Base-by-base conservation (phyloP, 768 basidiomycete species). In the Dioszegia hungarica region DNA sequence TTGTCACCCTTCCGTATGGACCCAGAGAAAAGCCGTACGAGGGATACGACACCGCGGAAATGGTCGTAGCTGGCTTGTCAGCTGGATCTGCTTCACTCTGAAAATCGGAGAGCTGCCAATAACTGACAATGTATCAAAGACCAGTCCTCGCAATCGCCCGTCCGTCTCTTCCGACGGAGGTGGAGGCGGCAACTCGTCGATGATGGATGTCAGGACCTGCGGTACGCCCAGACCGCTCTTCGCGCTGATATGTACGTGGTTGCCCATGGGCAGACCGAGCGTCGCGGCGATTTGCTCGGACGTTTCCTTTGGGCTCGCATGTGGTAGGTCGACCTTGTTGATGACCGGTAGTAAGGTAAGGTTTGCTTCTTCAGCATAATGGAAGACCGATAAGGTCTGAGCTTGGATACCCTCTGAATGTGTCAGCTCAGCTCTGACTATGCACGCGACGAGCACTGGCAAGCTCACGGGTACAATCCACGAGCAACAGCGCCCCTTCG, bases 261-360 rank as follows among this genome's bases (percentile, higher is more conserved):
- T 84, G 5, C 78, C 78, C 1, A 85, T 85, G 59, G 89, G 81
- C 34, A 90, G 83, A 33, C 88, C 90, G 55, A 98, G 87, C 1
- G 87, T 88, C 10, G 87, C 79, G 63, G 86, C 81, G 72, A 97
- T 86, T 68, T 95, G 90, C 24, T 82, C 81, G 17, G 86, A 83
- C 28, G 94, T 86, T 53, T 84, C 81, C 54, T 86, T 85, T 0
- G 90, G 89, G 53, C 89, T 85, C 11, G 92, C 87, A 29, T 89
- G 88, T 24, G 92, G 89, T 40, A 98, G 81, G 75, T 98, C 94
- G 73, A 97, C 90, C 82, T 95, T 98, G 80, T 95, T 98, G 33
- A 95, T 79, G 20, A 97, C 87, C 10, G 93, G 91, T 45, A 95
- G 87, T 45, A 95, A 87, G 17, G 60, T 65, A 6, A 74, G 59